Base-by-base conservation (phyloP, 2,329 filamentous ascomycete genomes). In the Tolypocladium sp. region DNA sequence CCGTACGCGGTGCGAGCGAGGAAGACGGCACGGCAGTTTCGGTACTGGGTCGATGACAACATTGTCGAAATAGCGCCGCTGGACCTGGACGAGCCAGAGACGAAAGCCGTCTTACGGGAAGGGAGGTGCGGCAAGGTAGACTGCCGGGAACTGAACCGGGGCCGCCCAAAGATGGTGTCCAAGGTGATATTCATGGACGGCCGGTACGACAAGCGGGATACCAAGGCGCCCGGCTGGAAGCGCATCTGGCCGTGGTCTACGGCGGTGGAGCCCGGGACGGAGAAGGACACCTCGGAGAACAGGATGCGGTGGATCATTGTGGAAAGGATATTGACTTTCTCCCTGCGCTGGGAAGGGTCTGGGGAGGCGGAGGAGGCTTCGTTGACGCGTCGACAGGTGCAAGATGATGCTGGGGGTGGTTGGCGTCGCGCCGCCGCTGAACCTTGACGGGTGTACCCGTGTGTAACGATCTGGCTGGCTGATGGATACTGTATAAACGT, bases 251-350 rank as follows among this genome's bases (percentile, higher is more conserved):
- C 71, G 4, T 74, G 71, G 70, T 63, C 69, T 12, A 62, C 65
- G 27, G 63, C 67, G n/a, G 64, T 65, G 20, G 65, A 66, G 22
- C 62, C 63, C 25, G 63, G 62, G 27, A 65, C 67, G 17, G 65
- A 66, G 22, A 68, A 65, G n/a, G 63, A 65, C 17, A 65, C 67
- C 1, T 66, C 64, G 35, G 68, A 69, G 59, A 70, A 74, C 58
- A 64, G 68, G 52, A 71, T 74, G 70, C 67, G 73, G 58, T 75
- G 73, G 73, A 69, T 73, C 37, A 63, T 73, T 27, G 72, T 74
- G 10, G 73, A 75, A 61, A 67, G 73, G 20, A 73, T 70, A 44
- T 61, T 75, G 37, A 74, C 73, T 1, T 74, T 74, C 58, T 72
- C 72, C 7, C 62, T 75, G 42, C 66, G 69, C 17, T 71, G 71